Conservation (phyloP, 257 asterid genomes). For the Gardenia jasminoides region DNA sequence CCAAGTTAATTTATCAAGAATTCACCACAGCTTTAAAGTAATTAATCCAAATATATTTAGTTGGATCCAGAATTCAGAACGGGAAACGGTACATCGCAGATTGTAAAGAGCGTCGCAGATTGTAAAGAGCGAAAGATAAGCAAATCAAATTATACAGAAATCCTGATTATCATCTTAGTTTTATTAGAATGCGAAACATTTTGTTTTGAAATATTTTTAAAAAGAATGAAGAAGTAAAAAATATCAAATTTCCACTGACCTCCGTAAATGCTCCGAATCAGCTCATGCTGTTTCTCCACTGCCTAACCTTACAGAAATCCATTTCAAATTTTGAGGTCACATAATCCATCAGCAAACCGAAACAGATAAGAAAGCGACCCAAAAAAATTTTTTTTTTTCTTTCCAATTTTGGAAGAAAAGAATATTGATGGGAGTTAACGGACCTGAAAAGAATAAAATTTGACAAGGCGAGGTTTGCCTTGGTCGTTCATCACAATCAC, state of each 20-base stretch:
- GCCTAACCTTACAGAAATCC: conserved; percentile 44
- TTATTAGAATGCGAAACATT: background rate
- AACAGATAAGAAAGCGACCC: background rate
- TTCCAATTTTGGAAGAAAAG: background rate
- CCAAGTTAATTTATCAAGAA: background rate
- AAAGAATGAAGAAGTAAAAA: background rate
- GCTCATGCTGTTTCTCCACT: conserved; percentile 91
- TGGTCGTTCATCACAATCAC: conserved; percentile 87
- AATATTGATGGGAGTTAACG: background rate
- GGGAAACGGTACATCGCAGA: background rate
- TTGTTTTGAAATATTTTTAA: no score
- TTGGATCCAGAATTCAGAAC: background rate
- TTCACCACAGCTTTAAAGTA: background rate
- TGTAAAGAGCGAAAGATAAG: background rate
- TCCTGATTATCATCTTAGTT: background rate
- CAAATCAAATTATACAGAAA: background rate
- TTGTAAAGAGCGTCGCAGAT: background rate
- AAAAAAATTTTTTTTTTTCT: background rate
- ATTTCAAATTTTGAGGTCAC: conserved; percentile 21
- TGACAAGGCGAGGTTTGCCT: conserved; percentile 94
- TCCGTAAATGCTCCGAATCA: conserved; percentile 72
- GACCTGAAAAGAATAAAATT: conserved; percentile 81
- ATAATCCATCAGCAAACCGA: background rate
- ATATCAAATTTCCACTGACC: conserved; percentile 31
- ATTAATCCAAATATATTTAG: background rate